phyloP scores from a whole-genome alignment of 768 basidiomycete genomes.

The Fomitopsis serialis region DNA sequence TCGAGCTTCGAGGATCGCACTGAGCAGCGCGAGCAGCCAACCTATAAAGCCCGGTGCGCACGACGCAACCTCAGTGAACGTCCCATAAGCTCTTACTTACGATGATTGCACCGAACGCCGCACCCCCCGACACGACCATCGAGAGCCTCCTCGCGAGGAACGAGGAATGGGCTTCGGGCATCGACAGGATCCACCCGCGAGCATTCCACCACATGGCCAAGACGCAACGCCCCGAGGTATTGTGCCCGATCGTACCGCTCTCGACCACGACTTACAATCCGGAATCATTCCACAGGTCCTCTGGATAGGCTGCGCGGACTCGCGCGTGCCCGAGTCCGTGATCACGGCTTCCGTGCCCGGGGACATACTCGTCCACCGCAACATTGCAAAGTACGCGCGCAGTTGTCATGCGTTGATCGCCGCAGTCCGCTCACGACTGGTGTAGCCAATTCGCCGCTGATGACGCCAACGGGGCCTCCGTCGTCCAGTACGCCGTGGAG shows the following conservation, averaged over 20 bases:
- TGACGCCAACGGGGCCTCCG: constrained; percentile 10
- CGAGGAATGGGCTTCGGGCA: background rate
- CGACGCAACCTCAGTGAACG: no score
- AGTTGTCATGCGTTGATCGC: constrained; percentile 29
- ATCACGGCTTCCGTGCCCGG: constrained; percentile 64
- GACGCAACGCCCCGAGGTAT: background rate
- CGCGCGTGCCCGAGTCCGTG: constrained; percentile 75
- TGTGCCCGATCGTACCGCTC: background rate
- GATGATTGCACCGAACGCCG: background rate
- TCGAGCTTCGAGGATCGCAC: no score
- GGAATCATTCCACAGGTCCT: constrained; percentile 39
- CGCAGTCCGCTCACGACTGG: constrained; percentile 39
- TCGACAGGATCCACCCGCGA: background rate
- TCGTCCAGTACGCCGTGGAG: constrained; percentile 10
- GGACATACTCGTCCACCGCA: constrained; percentile 75
- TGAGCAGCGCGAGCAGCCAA: no score
- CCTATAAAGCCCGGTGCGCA: no score
- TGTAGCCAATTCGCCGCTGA: constrained; percentile 11
- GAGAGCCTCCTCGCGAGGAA: background rate
- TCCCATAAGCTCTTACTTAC: no score
- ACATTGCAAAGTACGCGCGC: constrained; percentile 71
- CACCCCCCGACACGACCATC: background rate
- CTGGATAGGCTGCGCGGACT: constrained; percentile 84
- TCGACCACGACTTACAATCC: background rate
- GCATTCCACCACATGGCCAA: background rate